Evolutionary conservation across 2,329 filamentous ascomycete species (phyloP), one percentile per base, ranked within the genome.

Genomic region (Microsporum audouinii): DNA sequence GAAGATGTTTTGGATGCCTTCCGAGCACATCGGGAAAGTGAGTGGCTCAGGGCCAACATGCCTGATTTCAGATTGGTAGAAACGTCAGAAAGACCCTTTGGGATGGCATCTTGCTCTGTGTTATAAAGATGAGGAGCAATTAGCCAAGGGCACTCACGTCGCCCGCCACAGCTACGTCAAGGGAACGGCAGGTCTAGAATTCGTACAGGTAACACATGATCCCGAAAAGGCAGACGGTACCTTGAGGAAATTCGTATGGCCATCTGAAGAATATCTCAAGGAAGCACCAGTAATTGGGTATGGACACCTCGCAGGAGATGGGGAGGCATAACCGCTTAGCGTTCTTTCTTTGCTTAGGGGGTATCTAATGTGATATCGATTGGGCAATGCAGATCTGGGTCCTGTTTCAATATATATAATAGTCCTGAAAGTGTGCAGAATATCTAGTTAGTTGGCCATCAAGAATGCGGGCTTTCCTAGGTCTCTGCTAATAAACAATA

Each of bases 71-170:
- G 17, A 39, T 39, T 39, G 38, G 3, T 3, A 7, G 53, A 57
- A 17, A 59, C 64, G 57, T 23, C 63, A 65, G 61, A 63, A 63
- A 56, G 65, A 66, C 60, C 65, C 64, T 41, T 23, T 63, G 55
- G 64, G 65, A 14, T 23, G 29, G 27, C 63, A 66, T 56, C 56
- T 67, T 23, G 66, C 65, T 39, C 58, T 67, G 47, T 66, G 65
- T 57, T 67, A 63, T 55, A 67, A 67, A 61, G 65, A 67, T 34
- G 58, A 63, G 27, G 36, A 64, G 33, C 63, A 65, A 53, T 58
- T 66, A 38, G 62, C 59, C 12, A 62, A 58, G 58, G 62, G 63
- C 4, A 67, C 65, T 45, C 65, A 66, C 56, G 63, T 66, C n/a
- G 60, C 65, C 17, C 64, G 64, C 39, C 65, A 66, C 61, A 64